Evolutionary conservation across 2,329 filamentous ascomycete species (phyloP).

Genomic region (Blastomyces percursus): DNA sequence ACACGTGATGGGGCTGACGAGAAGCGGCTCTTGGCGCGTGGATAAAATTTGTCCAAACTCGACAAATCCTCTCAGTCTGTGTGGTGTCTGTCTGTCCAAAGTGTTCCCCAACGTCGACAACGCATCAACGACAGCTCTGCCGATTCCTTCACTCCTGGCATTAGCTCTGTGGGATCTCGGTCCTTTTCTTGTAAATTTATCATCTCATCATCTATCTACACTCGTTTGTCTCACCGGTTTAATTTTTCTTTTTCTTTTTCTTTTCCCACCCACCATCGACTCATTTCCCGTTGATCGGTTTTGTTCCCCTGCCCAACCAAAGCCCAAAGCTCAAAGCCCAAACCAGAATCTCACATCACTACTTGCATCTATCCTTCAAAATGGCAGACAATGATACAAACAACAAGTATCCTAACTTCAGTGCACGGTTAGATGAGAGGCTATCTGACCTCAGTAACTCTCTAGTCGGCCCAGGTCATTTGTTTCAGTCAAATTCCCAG

Average conservation of each 20-base stretch:
- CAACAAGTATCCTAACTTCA: not conserved
- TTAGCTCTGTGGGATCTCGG: not conserved
- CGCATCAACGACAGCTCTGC: not conserved
- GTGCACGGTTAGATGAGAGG: slow-evolving; percentile 3
- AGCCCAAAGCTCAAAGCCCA: not conserved
- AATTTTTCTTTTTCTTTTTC: too few species aligned
- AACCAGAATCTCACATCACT: too few species aligned
- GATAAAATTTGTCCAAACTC: too few species aligned
- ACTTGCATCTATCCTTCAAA: not conserved
- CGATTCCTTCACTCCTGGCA: not conserved
- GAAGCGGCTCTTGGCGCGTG: too few species aligned
- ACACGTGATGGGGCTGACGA: too few species aligned
- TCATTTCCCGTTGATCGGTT: not conserved
- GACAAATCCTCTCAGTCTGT: too few species aligned
- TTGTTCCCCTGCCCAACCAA: not conserved
- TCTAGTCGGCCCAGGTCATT: slow-evolving; percentile 3
- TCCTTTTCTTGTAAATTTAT: not conserved
- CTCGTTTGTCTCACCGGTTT: not conserved
- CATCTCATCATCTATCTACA: not conserved
- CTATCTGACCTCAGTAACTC: slow-evolving; percentile 7
- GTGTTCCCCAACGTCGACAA: too few species aligned
- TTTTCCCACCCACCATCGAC: too few species aligned
- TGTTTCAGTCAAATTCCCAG: not conserved
- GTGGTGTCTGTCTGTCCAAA: too few species aligned
- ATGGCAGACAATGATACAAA: not conserved